These are phyloP conservation scores for Eucalyptus erythrocorys DNA, from an alignment of 345 rosid species.

Conservation along the genomic window DNA sequence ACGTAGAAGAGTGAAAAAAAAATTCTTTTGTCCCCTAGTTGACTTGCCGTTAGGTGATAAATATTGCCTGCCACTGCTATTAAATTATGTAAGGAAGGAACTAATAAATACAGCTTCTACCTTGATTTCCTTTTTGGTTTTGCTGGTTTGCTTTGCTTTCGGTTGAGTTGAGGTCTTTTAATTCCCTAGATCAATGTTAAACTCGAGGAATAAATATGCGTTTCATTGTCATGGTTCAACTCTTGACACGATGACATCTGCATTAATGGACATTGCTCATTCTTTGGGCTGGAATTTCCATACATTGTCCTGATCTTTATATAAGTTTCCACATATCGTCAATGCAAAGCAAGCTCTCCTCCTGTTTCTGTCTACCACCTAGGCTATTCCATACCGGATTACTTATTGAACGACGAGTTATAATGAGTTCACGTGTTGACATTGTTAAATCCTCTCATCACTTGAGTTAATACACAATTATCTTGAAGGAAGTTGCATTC, in stretches of 20 bases:
- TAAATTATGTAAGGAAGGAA: not conserved
- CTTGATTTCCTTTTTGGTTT: not conserved
- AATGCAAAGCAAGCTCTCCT: not conserved
- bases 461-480: not conserved
- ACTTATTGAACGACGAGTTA: not conserved
- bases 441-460: not conserved
- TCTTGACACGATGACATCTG: not conserved
- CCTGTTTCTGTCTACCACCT: not conserved
- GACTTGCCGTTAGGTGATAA: not conserved
- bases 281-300: not conserved
- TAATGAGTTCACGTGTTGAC: not conserved
- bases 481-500: not conserved
- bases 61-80: not conserved
- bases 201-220: not conserved
- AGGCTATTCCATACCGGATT: not conserved
- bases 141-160: not conserved
- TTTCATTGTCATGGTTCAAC: not conserved
- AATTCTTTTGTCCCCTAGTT: not conserved
- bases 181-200: not conserved
- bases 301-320: not conserved
- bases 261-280: not conserved
- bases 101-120: not conserved
- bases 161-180: not conserved
- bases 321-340: not conserved
- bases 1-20: not conserved